Percentiles rank a stretch among this genome's conserved stretches.
phyloP scores from a whole-genome alignment of 768 basidiomycete species.

The Cystobasidium ongulense region DNA sequence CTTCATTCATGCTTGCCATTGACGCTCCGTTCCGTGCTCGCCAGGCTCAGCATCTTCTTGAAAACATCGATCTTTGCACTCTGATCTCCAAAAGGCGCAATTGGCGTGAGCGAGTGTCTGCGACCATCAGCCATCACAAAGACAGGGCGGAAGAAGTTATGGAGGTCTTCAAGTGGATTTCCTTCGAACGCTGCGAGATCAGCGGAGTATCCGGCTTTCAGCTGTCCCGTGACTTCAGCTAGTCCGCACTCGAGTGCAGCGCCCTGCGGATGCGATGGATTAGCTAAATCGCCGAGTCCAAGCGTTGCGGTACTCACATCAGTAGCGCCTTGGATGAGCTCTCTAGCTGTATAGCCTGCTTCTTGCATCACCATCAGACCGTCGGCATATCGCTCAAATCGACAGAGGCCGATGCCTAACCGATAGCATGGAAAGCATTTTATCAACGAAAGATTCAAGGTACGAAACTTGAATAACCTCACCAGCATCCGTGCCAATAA shows the following conservation, averaged over 20 bases:
- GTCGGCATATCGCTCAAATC: slow-evolving; percentile 3
- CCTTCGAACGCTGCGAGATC: slow-evolving; percentile 17
- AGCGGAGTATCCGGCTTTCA: background rate
- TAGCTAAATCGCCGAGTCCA: too few relatives aligned
- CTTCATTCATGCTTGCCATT: background rate
- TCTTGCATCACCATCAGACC: background rate
- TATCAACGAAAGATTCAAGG: too few relatives aligned
- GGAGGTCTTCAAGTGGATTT: background rate
- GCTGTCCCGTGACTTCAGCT: background rate
- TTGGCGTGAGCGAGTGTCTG: background rate
- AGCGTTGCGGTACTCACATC: background rate
- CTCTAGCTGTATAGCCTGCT: slow-evolving; percentile 1
- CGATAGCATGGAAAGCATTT: too few relatives aligned
- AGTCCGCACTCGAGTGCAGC: background rate
- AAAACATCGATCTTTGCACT: background rate
- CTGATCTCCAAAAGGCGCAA: background rate
- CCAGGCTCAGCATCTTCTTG: background rate
- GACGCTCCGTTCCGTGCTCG: background rate
- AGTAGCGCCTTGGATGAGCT: slow-evolving; percentile 1
- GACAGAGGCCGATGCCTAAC: slow-evolving; percentile 7
- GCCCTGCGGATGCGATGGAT: background rate
- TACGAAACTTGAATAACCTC: too few relatives aligned
- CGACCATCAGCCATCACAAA: slow-evolving; percentile 12
- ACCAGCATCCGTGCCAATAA: slow-evolving; percentile 10
- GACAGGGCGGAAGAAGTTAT: background rate